A percentile compares a stretch with the other conserved stretches of the same genome.
These are phyloP conservation scores for Catenaria anguillulae DNA, from an alignment of 371 early-diverging fungal genomes.

Conservation along the genomic window DNA sequence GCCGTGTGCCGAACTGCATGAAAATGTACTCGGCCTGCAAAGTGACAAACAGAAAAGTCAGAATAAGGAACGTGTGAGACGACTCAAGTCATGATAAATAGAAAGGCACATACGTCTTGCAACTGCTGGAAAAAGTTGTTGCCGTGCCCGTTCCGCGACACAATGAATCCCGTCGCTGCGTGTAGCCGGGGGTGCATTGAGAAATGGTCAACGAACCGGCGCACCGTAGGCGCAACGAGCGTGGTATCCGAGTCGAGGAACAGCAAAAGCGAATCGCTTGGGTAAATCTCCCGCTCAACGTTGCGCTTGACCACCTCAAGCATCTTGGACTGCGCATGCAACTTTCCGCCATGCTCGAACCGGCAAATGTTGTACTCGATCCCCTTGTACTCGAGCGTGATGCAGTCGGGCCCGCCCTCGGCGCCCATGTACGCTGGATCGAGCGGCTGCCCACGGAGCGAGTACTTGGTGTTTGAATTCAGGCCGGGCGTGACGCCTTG, in stretches of 20 bases:
- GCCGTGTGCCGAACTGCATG: constrained; percentile 9
- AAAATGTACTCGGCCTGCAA: constrained; percentile 1
- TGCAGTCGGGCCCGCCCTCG: too few species aligned
- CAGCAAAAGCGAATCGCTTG: constrained; percentile 18
- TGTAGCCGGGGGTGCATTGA: constrained; percentile 12
- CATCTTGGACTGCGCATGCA: constrained; percentile 19
- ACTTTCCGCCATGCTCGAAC: constrained; percentile 26
- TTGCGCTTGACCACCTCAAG: neutral
- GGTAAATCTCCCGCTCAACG: constrained; percentile 11
- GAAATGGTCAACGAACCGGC: constrained; percentile 20
- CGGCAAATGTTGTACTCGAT: constrained; percentile 16
- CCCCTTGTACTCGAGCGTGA: constrained; percentile 12
- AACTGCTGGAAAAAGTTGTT: constrained; percentile 15
- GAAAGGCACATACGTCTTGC: constrained; percentile 18
- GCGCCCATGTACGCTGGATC: too few species aligned
- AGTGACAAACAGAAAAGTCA: neutral
- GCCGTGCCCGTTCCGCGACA: constrained; percentile 5
- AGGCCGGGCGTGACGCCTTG: too few species aligned
- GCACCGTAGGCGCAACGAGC: constrained; percentile 15
- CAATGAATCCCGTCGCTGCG: constrained; percentile 19
- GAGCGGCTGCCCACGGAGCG: too few species aligned
- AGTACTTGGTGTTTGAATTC: too few species aligned
- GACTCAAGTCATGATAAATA: too few species aligned
- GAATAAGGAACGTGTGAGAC: too few species aligned
- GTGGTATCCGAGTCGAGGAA: constrained; percentile 29